These are phyloP conservation scores for Sporisorium graminicola DNA, from an alignment of 1,284 basidiomycete genomes.

Conservation along the genomic window DNA sequence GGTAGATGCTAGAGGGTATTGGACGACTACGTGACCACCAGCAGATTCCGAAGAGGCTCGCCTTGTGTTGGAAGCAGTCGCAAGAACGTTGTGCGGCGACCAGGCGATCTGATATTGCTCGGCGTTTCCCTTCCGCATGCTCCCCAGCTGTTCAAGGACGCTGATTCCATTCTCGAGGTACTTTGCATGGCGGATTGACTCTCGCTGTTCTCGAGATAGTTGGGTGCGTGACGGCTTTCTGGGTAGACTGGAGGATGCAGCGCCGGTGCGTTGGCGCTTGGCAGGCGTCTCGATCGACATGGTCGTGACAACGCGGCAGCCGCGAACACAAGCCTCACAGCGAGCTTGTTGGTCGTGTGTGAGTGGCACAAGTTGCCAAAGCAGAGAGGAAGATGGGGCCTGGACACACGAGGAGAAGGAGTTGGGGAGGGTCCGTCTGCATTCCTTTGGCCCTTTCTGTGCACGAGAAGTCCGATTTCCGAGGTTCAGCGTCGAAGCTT, in stretches of 20 bases:
- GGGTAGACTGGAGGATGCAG: neutral
- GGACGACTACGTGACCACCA: slow-evolving; percentile 29
- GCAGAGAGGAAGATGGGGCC: neutral
- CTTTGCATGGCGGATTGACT: slow-evolving; percentile 27
- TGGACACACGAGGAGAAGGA: neutral
- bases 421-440: neutral
- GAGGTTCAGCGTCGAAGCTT: neutral
- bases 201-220: slow-evolving; percentile 21
- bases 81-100: slow-evolving; percentile 42
- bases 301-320: neutral
- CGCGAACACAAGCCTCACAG: neutral
- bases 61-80: slow-evolving; percentile 34
- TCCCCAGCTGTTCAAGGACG: slow-evolving; percentile 18
- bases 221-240: slow-evolving; percentile 3
- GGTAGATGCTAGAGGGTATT: slow-evolving; percentile 20
- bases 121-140: slow-evolving; percentile 5
- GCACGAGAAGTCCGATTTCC: slow-evolving; percentile 2
- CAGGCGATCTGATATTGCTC: slow-evolving; percentile 36
- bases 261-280: slow-evolving; percentile 28
- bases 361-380: neutral
- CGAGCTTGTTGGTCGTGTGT: neutral
- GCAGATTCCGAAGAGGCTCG: slow-evolving; percentile 9
- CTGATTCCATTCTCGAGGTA: slow-evolving; percentile 27
- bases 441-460: neutral
- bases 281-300: slow-evolving; percentile 35